Percentiles rank a stretch among this genome's conserved stretches.
phyloP scores from a whole-genome alignment of 345 rosid genomes.

The Eutrema japonicum region DNA sequence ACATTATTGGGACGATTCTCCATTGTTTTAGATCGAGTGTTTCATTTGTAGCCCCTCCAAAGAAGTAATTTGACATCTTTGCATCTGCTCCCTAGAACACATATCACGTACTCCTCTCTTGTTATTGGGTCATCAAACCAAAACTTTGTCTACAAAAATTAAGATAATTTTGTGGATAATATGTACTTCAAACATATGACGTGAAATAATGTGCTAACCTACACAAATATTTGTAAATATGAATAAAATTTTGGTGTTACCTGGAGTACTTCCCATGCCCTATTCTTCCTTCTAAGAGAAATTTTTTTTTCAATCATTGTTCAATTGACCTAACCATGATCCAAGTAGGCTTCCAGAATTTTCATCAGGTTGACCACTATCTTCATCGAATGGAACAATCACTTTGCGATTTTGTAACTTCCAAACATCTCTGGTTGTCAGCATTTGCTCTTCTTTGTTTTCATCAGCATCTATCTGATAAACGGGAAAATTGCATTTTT shows the following conservation, averaged over 20 bases:
- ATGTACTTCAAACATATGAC: too few species aligned
- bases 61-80: too few species aligned
- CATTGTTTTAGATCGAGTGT: too few species aligned
- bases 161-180: too few species aligned
- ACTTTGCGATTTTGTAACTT: neutral
- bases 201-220: too few species aligned
- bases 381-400: constrained; percentile 7
- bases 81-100: too few species aligned
- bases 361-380: neutral
- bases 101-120: too few species aligned
- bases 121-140: too few species aligned
- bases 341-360: constrained; percentile 14
- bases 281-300: neutral
- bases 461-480: neutral
- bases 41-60: too few species aligned
- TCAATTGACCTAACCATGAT: constrained; percentile 3
- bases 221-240: too few species aligned
- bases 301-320: neutral
- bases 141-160: too few species aligned
- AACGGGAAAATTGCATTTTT: too few species aligned
- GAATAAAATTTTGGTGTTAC: neutral
- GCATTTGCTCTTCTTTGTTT: neutral
- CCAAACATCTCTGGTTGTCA: constrained; percentile 16
- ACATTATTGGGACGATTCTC: neutral
- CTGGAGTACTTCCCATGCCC: neutral